Evolutionary conservation across 225 moss, liverwort and hornwort species (phyloP).

Genomic region (Marchantia polymorpha): DNA sequence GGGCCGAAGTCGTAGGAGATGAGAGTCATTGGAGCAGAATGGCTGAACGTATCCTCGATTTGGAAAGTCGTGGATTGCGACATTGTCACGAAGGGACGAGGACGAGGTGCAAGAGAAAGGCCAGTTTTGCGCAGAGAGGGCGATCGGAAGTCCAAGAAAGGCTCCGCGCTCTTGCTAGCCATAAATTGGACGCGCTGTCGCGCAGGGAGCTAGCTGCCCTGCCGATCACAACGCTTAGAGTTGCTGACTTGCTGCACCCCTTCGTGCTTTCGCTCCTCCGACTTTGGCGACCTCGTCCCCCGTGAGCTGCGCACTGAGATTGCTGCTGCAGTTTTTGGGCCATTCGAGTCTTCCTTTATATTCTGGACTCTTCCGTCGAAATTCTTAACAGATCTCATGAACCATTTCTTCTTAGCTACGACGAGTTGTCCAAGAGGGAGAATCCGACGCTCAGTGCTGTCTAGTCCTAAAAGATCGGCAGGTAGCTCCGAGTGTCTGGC

Average conservation of each 20-base stretch:
- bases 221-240: neutral
- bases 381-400: neutral
- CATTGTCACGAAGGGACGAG: neutral
- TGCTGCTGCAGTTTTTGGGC: neutral
- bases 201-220: neutral
- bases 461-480: neutral
- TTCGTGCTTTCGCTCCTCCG: neutral
- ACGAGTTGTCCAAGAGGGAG: no score
- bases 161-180: neutral
- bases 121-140: neutral
- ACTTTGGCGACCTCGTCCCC: neutral
- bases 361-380: neutral
- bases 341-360: neutral
- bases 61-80: constrained; percentile 11
- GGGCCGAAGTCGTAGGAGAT: constrained; percentile 27
- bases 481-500: neutral
- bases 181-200: neutral
- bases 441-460: neutral
- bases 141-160: neutral
- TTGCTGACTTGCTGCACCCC: neutral
- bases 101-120: neutral
- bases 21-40: neutral
- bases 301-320: neutral
- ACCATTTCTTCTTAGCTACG: neutral
- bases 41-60: constrained; percentile 28